Evolutionary conservation across 2,329 filamentous ascomycete genomes (phyloP).

Genomic region (Fusarium incarnatum): DNA sequence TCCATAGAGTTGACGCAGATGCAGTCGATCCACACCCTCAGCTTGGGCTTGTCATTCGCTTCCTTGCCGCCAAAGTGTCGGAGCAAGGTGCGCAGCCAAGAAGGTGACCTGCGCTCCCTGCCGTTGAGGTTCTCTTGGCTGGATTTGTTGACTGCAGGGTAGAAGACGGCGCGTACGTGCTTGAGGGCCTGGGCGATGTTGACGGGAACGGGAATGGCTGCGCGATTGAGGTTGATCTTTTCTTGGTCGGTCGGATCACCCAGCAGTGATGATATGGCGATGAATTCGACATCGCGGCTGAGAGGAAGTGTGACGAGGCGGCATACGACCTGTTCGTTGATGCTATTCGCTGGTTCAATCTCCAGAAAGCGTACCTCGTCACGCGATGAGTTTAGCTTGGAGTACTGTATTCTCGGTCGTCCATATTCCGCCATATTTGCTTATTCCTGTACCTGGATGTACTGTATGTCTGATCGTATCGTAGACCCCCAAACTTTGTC

Average conservation of each 20-base stretch:
- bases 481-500: not conserved
- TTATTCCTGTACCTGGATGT: not conserved
- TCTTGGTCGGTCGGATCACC: slow-evolving; percentile 48
- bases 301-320: slow-evolving; percentile 49
- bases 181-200: slow-evolving; percentile 49
- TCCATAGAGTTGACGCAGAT: slow-evolving; percentile 49
- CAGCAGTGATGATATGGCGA: slow-evolving; percentile 49
- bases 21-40: slow-evolving; percentile 50
- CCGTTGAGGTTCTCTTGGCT: slow-evolving; percentile 33
- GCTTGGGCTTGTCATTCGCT: slow-evolving; percentile 16
- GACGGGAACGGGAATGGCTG: slow-evolving; percentile 44
- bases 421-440: slow-evolving; percentile 20
- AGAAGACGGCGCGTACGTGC: slow-evolving; percentile 51
- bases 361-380: slow-evolving; percentile 51
- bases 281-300: slow-evolving; percentile 43
- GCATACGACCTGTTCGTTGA: slow-evolving; percentile 49
- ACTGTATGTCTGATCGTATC: not conserved
- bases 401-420: slow-evolving; percentile 29
- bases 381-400: slow-evolving; percentile 22
- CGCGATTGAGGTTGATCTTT: slow-evolving; percentile 46
- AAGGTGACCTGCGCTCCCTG: slow-evolving; percentile 13
- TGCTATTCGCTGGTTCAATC: slow-evolving; percentile 45
- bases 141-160: slow-evolving; percentile 41
- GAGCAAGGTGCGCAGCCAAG: slow-evolving; percentile 31
- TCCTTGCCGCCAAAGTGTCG: slow-evolving; percentile 29